Evolutionary conservation across 2,329 filamentous ascomycete species (phyloP).

Genomic region (Apiospora rasikravindrae): DNA sequence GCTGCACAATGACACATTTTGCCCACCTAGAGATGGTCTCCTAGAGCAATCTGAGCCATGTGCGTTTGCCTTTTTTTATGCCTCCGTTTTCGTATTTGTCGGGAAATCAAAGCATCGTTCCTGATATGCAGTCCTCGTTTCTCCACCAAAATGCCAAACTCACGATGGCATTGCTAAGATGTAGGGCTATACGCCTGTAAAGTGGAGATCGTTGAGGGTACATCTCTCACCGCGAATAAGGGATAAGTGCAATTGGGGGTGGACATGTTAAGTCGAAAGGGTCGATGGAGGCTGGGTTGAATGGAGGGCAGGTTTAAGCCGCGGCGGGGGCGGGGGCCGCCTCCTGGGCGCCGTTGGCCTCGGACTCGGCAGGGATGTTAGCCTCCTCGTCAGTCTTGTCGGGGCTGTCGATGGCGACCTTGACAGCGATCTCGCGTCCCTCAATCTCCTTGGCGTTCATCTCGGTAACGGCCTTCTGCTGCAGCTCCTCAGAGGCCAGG

Average conservation of each 20-base stretch:
- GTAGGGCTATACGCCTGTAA: neutral
- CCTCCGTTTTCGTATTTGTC: constrained; percentile 18
- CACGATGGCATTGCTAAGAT: constrained; percentile 19
- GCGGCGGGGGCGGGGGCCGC: constrained; percentile 43
- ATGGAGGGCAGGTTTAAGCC: constrained; percentile 32
- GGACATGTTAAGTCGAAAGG: constrained; percentile 27
- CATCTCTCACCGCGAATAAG: constrained; percentile 31
- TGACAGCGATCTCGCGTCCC: constrained; percentile 98
- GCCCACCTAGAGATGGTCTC: constrained; percentile 17
- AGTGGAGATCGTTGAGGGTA: neutral
- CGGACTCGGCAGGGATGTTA: constrained; percentile 55
- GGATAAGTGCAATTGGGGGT: constrained; percentile 20
- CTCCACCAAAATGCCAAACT: constrained; percentile 16
- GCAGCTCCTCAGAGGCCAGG: constrained; percentile 90
- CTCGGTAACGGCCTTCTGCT: constrained; percentile 95
- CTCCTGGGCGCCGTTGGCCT: constrained; percentile 48
- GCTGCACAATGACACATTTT: constrained; percentile 12
- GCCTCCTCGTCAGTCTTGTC: constrained; percentile 93
- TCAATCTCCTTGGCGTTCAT: constrained; percentile 99
- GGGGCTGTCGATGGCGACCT: constrained; percentile 99
- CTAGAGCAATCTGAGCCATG: constrained; percentile 15
- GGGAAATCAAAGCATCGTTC: constrained; percentile 20
- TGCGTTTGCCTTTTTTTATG: constrained; percentile 9
- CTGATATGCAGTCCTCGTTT: constrained; percentile 17
- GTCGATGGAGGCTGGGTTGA: neutral